phyloP scores from a whole-genome alignment of 805 yeast species.

The Saturnispora hagleri region DNA sequence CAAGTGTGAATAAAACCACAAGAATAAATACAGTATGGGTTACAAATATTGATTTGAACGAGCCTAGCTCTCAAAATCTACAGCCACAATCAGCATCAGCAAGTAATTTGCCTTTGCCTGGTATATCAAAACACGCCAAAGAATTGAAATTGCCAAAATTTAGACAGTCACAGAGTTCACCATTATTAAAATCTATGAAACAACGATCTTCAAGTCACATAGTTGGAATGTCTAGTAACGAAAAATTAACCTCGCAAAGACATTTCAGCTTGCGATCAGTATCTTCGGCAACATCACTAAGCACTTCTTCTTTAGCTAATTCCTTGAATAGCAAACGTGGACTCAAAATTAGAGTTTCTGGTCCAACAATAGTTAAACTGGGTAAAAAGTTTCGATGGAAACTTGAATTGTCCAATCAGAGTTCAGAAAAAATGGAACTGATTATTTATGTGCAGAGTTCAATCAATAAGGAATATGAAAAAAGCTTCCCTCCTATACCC shows the following conservation, averaged over 20 bases:
- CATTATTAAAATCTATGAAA: neutral
- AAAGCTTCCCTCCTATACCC: slow-evolving; percentile 30
- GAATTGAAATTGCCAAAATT: neutral
- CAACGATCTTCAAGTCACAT: slow-evolving; percentile 3
- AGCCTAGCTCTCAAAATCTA: slow-evolving; percentile 3
- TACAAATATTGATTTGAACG: slow-evolving; percentile 27
- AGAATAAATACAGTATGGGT: slow-evolving; percentile 29
- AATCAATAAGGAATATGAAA: slow-evolving; percentile 27
- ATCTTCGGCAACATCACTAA: slow-evolving; percentile 17
- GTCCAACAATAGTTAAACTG: slow-evolving; percentile 48
- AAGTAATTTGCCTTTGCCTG: neutral
- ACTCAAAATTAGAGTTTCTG: slow-evolving; percentile 47
- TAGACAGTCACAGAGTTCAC: slow-evolving; percentile 4
- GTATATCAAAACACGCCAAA: neutral
- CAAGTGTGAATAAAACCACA: slow-evolving; percentile 15
- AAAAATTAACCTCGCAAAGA: neutral
- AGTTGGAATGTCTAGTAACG: neutral
- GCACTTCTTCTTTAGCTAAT: slow-evolving; percentile 3
- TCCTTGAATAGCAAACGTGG: slow-evolving; percentile 19
- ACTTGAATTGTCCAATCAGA: slow-evolving; percentile 55
- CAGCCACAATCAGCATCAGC: slow-evolving; percentile 5
- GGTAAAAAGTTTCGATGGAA: slow-evolving; percentile 58
- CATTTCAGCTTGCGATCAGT: slow-evolving; percentile 14
- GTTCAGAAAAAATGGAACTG: slow-evolving; percentile 40
- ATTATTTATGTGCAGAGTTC: slow-evolving; percentile 39